Percentiles rank a stretch among this genome's conserved stretches.
phyloP scores from a whole-genome alignment of 2,329 filamentous ascomycete genomes.

The Ophiostoma piceae region DNA sequence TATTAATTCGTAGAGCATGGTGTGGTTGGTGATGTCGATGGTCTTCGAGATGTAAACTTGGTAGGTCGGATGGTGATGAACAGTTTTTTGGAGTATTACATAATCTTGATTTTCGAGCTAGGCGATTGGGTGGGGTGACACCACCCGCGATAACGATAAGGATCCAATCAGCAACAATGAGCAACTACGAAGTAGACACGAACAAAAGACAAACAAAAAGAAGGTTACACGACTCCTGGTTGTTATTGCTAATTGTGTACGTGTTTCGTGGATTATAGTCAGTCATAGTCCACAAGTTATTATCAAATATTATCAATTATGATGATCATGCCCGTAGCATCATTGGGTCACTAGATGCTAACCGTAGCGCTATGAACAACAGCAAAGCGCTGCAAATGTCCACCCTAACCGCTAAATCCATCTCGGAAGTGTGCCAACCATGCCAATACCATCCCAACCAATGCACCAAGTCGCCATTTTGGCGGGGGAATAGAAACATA shows the following conservation, averaged over 20 bases:
- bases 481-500: background rate
- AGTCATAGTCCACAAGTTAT: background rate
- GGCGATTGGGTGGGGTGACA: background rate
- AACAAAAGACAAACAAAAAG: background rate
- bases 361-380: background rate
- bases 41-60: background rate
- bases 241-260: background rate
- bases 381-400: background rate
- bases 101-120: background rate
- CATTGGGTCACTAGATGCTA: background rate
- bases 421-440: background rate
- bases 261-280: background rate
- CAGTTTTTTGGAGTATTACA: slow-evolving; percentile 8
- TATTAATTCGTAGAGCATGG: slow-evolving; percentile 96
- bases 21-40: background rate
- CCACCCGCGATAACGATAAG: background rate
- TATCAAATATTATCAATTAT: background rate
- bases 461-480: background rate
- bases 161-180: background rate
- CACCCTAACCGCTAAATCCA: background rate
- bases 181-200: background rate
- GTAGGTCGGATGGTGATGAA: slow-evolving; percentile 7
- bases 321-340: background rate
- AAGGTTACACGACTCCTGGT: background rate
- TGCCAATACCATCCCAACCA: background rate